Conservation (phyloP, 1,139 yeast species). For the Yamadazyma atlantica region DNA sequence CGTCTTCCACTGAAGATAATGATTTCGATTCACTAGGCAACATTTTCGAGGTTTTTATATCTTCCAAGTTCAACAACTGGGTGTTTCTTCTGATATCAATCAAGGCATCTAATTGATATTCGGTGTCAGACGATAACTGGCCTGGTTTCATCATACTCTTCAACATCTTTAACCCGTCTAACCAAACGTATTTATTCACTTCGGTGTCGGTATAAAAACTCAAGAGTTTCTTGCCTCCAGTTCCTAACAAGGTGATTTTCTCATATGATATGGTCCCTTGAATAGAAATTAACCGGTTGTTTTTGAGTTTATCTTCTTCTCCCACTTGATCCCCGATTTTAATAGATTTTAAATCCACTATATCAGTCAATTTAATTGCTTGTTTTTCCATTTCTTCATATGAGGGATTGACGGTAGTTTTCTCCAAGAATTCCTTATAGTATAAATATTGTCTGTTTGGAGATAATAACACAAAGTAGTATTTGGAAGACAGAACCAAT, state of each 20-base stretch:
- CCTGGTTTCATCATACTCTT: slow-evolving; percentile 33
- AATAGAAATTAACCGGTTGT: slow-evolving; percentile 46
- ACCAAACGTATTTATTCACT: slow-evolving; percentile 72
- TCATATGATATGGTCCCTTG: slow-evolving; percentile 56
- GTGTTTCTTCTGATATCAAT: slow-evolving; percentile 62
- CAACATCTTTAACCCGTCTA: slow-evolving; percentile 74
- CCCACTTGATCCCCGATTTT: slow-evolving; percentile 44
- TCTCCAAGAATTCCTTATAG: slow-evolving; percentile 57
- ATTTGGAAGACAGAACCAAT: slow-evolving; percentile 20
- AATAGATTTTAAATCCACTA: slow-evolving; percentile 42
- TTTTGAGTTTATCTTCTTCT: slow-evolving; percentile 36
- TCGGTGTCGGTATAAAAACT: slow-evolving; percentile 70
- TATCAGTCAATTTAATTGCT: slow-evolving; percentile 31
- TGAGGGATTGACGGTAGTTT: slow-evolving; percentile 51
- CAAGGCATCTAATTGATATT: slow-evolving; percentile 55
- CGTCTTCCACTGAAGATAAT: not conserved
- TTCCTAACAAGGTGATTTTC: slow-evolving; percentile 50
- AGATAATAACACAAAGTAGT: slow-evolving; percentile 63
- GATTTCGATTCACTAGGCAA: not conserved
- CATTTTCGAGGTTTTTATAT: slow-evolving; percentile 3
- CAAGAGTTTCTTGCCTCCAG: slow-evolving; percentile 41
- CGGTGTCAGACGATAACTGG: slow-evolving; percentile 57
- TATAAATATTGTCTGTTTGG: slow-evolving; percentile 68
- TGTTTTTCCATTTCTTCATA: slow-evolving; percentile 51
- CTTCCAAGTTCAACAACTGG: slow-evolving; percentile 60